A percentile compares a stretch with the other conserved stretches of the same genome.
Conservation (phyloP, 192 early-diverging fungal species). For the Coemansia aciculifera region DNA sequence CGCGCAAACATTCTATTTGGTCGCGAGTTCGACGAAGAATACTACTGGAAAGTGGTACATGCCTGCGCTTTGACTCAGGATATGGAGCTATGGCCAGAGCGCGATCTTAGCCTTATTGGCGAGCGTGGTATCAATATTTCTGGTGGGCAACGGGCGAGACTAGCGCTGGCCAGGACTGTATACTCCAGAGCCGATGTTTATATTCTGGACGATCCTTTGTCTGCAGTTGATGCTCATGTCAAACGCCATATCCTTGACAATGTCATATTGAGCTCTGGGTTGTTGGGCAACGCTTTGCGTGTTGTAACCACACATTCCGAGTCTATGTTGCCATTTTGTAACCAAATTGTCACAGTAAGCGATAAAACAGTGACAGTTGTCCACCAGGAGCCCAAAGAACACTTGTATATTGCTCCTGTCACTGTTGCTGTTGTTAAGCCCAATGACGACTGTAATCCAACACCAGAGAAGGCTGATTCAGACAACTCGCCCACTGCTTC, state of each 20-base stretch:
- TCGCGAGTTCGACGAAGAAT: conserved; percentile 12
- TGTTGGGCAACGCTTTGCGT: conserved; percentile 11
- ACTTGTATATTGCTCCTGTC: not conserved
- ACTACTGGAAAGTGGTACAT: not conserved
- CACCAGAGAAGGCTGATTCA: not conserved
- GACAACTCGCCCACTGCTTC: no score
- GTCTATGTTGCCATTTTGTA: conserved; percentile 5
- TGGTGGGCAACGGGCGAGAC: conserved; percentile 17
- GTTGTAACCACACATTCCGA: conserved; percentile 3
- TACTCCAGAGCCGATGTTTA: conserved; percentile 23
- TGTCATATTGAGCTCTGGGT: conserved; percentile 10
- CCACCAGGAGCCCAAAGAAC: not conserved
- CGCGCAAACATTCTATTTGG: conserved; percentile 23
- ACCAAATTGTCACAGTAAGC: not conserved
- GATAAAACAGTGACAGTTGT: not conserved
- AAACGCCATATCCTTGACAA: conserved; percentile 13
- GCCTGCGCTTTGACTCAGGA: conserved; percentile 10
- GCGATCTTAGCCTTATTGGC: conserved; percentile 3
- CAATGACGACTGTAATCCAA: not conserved
- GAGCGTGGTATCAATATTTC: conserved; percentile 25
- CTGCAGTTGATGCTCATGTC: not conserved
- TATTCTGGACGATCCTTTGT: not conserved
- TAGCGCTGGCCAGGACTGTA: conserved; percentile 18
- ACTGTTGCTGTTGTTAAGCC: not conserved
- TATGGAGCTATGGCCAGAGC: not conserved